phyloP scores from a whole-genome alignment of 2,329 filamentous ascomycete genomes.

The Xylaria digitata region DNA sequence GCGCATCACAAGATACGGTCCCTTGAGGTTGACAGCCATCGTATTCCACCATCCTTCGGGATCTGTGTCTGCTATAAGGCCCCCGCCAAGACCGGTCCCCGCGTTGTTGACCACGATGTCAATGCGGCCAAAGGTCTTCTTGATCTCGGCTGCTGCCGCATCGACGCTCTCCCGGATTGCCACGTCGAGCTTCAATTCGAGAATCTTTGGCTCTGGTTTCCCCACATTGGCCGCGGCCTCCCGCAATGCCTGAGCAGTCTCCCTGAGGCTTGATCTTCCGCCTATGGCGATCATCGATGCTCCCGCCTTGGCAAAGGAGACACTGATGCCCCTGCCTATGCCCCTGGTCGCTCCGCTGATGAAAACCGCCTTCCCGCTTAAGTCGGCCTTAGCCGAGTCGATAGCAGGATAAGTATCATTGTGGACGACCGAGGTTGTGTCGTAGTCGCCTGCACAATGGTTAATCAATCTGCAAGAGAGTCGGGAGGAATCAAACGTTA shows the following conservation, averaged over 20 bases:
- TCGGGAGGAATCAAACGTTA: neutral
- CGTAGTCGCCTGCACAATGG: conserved; percentile 43
- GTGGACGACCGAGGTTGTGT: conserved; percentile 48
- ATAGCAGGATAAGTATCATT: conserved; percentile 52
- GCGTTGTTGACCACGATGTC: conserved; percentile 54
- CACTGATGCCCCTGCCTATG: conserved; percentile 49
- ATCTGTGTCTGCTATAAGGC: conserved; percentile 45
- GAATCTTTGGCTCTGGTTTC: conserved; percentile 47
- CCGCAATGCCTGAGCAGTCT: conserved; percentile 43
- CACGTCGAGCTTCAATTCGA: conserved; percentile 52
- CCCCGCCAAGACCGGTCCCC: conserved; percentile 32
- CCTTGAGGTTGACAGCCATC: conserved; percentile 62
- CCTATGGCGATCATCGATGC: conserved; percentile 53
- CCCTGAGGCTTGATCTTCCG: conserved; percentile 44
- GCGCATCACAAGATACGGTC: conserved; percentile 58
- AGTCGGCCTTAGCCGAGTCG: conserved; percentile 45
- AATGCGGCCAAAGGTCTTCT: conserved; percentile 49
- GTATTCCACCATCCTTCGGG: conserved; percentile 54
- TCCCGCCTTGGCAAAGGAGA: conserved; percentile 52
- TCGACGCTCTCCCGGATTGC: conserved; percentile 50
- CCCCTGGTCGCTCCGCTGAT: conserved; percentile 53
- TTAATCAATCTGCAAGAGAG: neutral
- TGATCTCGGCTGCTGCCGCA: conserved; percentile 46
- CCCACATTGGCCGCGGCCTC: conserved; percentile 43
- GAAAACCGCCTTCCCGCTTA: conserved; percentile 51